These are phyloP conservation scores for Tuber borchii DNA, from an alignment of 495 filamentous ascomycete species.

Conservation along the genomic window DNA sequence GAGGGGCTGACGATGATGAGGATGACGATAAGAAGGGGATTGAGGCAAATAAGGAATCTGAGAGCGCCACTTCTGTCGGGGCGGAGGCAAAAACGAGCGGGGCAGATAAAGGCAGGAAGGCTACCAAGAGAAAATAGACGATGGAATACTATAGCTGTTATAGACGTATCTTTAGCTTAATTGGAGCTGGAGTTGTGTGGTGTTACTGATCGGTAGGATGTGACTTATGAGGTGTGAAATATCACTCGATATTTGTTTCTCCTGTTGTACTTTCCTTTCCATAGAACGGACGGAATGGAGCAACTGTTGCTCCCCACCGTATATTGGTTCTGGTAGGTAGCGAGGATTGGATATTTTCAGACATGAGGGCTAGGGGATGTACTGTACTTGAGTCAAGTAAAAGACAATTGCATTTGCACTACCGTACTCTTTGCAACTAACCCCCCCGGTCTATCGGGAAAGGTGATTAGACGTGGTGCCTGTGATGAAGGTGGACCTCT, in stretches of 20 bases:
- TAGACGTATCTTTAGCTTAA: not conserved
- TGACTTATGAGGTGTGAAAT: not conserved
- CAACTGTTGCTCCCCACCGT: not conserved
- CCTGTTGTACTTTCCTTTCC: not conserved
- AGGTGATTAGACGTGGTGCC: not conserved
- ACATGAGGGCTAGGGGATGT: not conserved
- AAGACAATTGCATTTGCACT: not conserved
- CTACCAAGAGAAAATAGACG: conserved; percentile 23
- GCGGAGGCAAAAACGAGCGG: conserved; percentile 23
- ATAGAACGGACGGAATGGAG: not conserved
- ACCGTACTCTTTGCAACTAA: not conserved
- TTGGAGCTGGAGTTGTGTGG: not conserved
- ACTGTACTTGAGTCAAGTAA: not conserved
- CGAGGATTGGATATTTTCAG: not conserved
- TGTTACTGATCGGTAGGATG: not conserved
- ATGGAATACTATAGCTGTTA: not conserved
- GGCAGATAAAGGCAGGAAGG: conserved; percentile 23
- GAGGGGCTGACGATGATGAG: conserved; percentile 70
- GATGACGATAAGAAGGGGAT: conserved; percentile 44
- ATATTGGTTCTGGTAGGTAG: not conserved
- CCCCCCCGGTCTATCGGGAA: not conserved
- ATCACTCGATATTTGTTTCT: not conserved
- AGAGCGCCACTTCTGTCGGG: conserved; percentile 42
- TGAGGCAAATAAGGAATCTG: conserved; percentile 44
- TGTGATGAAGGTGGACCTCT: not conserved